A percentile compares a stretch with the other conserved stretches of the same genome.
Evolutionary conservation across 805 yeast species (phyloP).

Genomic region (Candida pseudofarinosa): DNA sequence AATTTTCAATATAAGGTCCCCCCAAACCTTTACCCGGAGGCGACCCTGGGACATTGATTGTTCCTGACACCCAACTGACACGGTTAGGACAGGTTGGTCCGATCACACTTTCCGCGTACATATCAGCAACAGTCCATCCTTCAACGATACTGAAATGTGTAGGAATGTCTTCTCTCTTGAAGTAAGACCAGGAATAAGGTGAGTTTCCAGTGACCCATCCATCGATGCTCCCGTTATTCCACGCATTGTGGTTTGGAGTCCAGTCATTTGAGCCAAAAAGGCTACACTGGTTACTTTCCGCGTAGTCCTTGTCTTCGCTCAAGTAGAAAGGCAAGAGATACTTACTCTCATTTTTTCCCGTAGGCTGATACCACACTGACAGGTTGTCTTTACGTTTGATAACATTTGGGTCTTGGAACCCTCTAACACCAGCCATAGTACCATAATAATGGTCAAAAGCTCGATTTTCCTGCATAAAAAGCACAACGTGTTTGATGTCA

Average conservation of each 20-base stretch:
- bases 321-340: conserved; percentile 2
- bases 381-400: not conserved
- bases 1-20: conserved; percentile 3
- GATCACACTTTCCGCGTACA: conserved; percentile 3
- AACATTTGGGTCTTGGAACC: conserved; percentile 3
- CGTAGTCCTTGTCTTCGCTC: conserved; percentile 2
- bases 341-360: not conserved
- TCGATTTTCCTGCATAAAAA: conserved; percentile 4
- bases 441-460: conserved; percentile 4
- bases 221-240: conserved; percentile 4
- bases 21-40: conserved; percentile 3
- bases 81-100: conserved; percentile 4
- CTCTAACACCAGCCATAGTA: conserved; percentile 4
- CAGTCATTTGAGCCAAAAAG: conserved; percentile 3
- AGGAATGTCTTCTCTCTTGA: conserved; percentile 2
- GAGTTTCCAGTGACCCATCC: conserved; percentile 5
- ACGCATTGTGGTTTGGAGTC: conserved; percentile 4
- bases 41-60: conserved; percentile 5
- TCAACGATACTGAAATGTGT: conserved; percentile 4
- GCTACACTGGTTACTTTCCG: conserved; percentile 3
- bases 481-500: conserved; percentile 3
- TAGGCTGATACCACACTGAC: conserved; percentile 2
- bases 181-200: conserved; percentile 5
- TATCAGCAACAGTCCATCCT: conserved; percentile 4
- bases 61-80: conserved; percentile 4